These are phyloP conservation scores for Tagetes erecta DNA, from an alignment of 129 eudicot genomes.

Conservation along the genomic window DNA sequence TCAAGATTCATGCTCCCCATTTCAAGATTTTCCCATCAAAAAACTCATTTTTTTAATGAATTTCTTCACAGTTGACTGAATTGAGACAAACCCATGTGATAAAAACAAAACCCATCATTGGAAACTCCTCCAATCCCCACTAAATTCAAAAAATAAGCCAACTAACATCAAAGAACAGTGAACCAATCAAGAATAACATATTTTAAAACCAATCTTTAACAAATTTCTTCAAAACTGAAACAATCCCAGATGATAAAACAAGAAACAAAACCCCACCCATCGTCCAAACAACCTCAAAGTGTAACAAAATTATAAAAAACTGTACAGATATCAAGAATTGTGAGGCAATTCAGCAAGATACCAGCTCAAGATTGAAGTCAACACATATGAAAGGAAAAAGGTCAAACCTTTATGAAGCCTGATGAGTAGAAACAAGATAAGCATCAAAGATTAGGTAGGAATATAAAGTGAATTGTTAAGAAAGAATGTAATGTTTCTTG, in stretches of 20 bases:
- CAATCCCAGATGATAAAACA: constrained; percentile 19
- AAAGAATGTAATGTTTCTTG: neutral
- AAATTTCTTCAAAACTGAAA: constrained; percentile 9
- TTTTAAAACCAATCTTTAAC: constrained; percentile 2
- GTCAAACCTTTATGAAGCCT: constrained; percentile 26
- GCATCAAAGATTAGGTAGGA: constrained; percentile 22
- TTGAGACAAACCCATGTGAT: constrained; percentile 10
- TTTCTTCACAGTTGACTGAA: constrained; percentile 2
- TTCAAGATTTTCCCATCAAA: constrained; percentile 5
- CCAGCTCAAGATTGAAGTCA: constrained; percentile 26
- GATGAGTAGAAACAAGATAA: constrained; percentile 7
- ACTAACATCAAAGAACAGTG: neutral
- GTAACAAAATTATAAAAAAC: neutral
- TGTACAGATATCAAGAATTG: constrained; percentile 3
- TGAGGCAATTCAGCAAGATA: constrained; percentile 14
- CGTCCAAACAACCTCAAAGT: neutral
- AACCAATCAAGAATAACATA: neutral
- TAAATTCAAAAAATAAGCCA: neutral
- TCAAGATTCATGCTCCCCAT: constrained; percentile 14
- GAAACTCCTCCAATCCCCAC: constrained; percentile 1
- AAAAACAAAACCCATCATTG: constrained; percentile 1
- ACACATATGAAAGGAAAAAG: constrained; percentile 27
- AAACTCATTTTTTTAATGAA: neutral
- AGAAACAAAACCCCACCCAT: constrained; percentile 16
- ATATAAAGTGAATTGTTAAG: constrained; percentile 7